These are phyloP conservation scores for Mucor velutinosus DNA, from an alignment of 371 early-diverging fungal genomes.

Conservation along the genomic window DNA sequence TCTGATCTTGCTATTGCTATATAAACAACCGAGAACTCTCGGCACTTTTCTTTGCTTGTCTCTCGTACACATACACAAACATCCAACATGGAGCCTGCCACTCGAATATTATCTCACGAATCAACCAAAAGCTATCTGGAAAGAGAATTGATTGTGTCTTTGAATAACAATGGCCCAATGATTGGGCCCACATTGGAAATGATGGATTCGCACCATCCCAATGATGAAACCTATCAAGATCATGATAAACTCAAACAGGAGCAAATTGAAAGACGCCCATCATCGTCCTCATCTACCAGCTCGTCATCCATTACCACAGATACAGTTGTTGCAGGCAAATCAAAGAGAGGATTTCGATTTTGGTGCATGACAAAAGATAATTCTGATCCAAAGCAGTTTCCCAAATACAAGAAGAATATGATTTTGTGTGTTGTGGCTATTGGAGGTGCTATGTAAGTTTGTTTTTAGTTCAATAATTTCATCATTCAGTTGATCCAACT, in stretches of 20 bases:
- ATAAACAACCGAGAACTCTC: background rate
- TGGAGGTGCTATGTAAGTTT: slow-evolving; percentile 31
- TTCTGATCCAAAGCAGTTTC: slow-evolving; percentile 15
- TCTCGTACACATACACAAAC: background rate
- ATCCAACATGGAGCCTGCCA: slow-evolving; percentile 18
- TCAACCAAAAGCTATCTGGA: slow-evolving; percentile 26
- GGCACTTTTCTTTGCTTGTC: background rate
- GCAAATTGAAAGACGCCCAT: background rate
- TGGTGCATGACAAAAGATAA: slow-evolving; percentile 6
- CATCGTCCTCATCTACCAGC: background rate
- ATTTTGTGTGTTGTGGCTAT: slow-evolving; percentile 32
- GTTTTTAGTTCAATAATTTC: background rate
- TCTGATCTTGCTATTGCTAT: background rate
- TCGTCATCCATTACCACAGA: background rate
- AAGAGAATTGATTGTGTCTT: slow-evolving; percentile 21
- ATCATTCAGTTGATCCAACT: background rate
- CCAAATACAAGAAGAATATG: slow-evolving; percentile 24
- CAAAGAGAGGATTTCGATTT: background rate
- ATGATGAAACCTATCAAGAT: background rate
- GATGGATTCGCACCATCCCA: slow-evolving; percentile 14
- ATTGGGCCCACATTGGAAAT: slow-evolving; percentile 17
- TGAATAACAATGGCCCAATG: slow-evolving; percentile 22
- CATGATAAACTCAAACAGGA: background rate
- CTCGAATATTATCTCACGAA: slow-evolving; percentile 14
- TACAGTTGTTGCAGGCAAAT: background rate